Conservation (phyloP, 306 rosid species). For the Ormosia semicastrata region DNA sequence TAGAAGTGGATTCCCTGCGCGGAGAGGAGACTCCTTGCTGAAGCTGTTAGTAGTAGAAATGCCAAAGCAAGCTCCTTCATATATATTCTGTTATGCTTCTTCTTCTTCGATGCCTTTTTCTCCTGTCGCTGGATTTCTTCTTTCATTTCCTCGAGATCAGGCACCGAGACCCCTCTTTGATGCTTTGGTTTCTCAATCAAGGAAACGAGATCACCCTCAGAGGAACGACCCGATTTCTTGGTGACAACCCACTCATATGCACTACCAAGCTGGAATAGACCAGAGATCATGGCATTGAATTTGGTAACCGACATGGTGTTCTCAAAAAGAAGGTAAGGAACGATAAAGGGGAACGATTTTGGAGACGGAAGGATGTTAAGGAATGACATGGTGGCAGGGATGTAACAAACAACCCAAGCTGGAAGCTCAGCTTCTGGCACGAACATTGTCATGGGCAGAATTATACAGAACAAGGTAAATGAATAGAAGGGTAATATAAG, state of each 20-base stretch:
- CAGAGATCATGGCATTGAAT: constrained; percentile 94
- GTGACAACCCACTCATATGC: constrained; percentile 97
- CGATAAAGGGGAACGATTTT: constrained; percentile 88
- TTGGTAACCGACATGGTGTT: constrained; percentile 95
- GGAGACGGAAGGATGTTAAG: constrained; percentile 92
- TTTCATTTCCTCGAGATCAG: constrained; percentile 62
- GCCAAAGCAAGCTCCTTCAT: constrained; percentile 84
- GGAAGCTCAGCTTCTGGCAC: constrained; percentile 86
- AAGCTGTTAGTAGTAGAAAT: constrained; percentile 79
- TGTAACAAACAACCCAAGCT: constrained; percentile 86
- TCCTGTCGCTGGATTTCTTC: constrained; percentile 61
- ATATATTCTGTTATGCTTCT: constrained; percentile 78
- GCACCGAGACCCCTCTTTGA: constrained; percentile 64
- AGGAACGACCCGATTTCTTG: constrained; percentile 90
- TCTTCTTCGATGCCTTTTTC: constrained; percentile 44
- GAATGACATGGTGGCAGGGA: constrained; percentile 87
- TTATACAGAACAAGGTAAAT: constrained; percentile 84
- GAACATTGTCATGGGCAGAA: constrained; percentile 96
- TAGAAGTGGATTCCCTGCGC: constrained; percentile 97
- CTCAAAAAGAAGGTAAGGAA: constrained; percentile 92
- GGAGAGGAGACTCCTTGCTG: constrained; percentile 90
- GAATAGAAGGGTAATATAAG: constrained; percentile 88
- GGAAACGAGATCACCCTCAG: constrained; percentile 77
- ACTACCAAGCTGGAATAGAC: constrained; percentile 86
- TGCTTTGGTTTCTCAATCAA: constrained; percentile 61